Evolutionary conservation across 495 filamentous ascomycete species (phyloP).

Genomic region (Polyplosphaeria fusca): DNA sequence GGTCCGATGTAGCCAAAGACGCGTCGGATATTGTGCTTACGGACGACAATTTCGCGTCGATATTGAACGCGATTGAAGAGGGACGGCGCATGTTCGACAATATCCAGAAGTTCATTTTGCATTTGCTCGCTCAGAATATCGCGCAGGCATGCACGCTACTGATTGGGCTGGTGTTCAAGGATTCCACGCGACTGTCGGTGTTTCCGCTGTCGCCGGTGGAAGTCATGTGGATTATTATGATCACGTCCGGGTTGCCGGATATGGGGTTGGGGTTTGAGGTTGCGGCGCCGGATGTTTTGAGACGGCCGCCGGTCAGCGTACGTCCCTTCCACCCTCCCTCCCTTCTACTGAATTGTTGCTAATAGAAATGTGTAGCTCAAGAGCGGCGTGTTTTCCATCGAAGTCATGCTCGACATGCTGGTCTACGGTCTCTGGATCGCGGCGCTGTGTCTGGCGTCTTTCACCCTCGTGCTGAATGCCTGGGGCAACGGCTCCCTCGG

Average conservation of each 20-base stretch:
- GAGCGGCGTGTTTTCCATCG: conserved; percentile 65
- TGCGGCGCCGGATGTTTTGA: conserved; percentile 65
- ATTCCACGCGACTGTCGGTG: conserved; percentile 59
- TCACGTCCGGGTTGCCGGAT: conserved; percentile 71
- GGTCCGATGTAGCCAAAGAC: conserved; percentile 83
- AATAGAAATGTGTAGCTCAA: conserved; percentile 34
- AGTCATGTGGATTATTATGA: conserved; percentile 76
- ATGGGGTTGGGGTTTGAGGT: conserved; percentile 72
- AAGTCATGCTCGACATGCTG: conserved; percentile 70
- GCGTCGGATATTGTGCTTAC: conserved; percentile 78
- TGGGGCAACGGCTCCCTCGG: conserved; percentile 61
- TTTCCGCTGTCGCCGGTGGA: conserved; percentile 73
- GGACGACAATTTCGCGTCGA: conserved; percentile 82
- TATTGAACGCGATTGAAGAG: conserved; percentile 72
- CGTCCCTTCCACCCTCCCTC: conserved; percentile 1
- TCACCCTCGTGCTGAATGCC: conserved; percentile 67
- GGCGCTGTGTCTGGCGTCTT: conserved; percentile 62
- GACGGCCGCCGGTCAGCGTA: conserved; percentile 68
- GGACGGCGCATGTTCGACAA: conserved; percentile 76
- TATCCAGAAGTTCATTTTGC: conserved; percentile 79
- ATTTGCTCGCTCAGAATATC: conserved; percentile 69
- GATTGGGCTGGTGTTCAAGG: conserved; percentile 69
- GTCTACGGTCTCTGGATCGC: conserved; percentile 72
- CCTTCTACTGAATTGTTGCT: neutral
- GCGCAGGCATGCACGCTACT: conserved; percentile 70